These are phyloP conservation scores for Populus euphratica DNA, from an alignment of 345 rosid species.

Conservation along the genomic window DNA sequence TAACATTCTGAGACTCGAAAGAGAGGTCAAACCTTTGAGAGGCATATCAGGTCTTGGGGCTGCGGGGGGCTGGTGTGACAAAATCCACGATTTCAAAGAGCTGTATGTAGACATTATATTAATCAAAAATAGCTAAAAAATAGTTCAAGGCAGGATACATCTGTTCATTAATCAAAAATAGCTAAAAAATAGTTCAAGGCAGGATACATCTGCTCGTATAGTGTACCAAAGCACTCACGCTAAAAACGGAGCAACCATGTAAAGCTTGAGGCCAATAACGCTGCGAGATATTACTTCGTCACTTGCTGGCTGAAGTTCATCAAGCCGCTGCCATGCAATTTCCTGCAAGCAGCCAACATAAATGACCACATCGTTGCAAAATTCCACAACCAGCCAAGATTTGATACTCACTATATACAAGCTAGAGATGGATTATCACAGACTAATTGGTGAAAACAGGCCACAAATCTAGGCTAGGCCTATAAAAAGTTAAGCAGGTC, in stretches of 20 bases:
- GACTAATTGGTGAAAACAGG: neutral
- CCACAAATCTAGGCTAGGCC: neutral
- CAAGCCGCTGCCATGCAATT: conserved; percentile 90
- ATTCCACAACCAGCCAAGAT: neutral
- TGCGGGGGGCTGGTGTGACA: conserved; percentile 52
- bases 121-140: neutral
- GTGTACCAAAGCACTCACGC: conserved; percentile 43
- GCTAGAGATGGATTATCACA: no score
- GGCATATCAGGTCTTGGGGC: conserved; percentile 61
- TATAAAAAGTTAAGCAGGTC: no score
- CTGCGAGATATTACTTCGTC: conserved; percentile 83
- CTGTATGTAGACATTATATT: conserved; percentile 40
- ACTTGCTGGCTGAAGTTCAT: conserved; percentile 77
- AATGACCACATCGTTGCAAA: neutral
- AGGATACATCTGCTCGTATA: neutral
- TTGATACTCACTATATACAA: neutral
- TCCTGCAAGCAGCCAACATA: conserved; percentile 51
- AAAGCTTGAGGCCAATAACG: conserved; percentile 79
- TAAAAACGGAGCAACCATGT: conserved; percentile 95
- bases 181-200: neutral
- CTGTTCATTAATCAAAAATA: conserved; percentile 1
- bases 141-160: neutral
- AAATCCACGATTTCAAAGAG: conserved; percentile 68
- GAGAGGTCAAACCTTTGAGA: conserved; percentile 48
- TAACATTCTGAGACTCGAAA: neutral